A percentile compares a stretch with the other conserved stretches of the same genome.
Conservation (phyloP, 805 yeast species). For the Candida silvicultrix region DNA sequence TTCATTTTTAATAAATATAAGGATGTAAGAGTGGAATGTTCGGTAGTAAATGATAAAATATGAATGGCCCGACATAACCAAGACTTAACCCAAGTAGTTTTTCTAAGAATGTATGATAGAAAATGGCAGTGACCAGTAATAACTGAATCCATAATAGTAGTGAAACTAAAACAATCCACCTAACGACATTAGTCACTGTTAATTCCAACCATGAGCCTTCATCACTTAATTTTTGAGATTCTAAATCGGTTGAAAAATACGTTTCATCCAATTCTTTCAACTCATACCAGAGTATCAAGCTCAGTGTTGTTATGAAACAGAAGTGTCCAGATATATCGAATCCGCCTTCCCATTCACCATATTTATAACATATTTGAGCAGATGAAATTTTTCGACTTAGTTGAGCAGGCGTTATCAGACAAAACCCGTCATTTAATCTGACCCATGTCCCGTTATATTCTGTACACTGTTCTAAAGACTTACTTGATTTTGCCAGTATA, state of each 20-base stretch:
- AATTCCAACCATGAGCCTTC: constrained; percentile 5
- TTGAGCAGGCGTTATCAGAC: constrained; percentile 10
- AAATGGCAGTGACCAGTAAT: constrained; percentile 67
- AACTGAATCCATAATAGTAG: constrained; percentile 46
- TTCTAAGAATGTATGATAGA: constrained; percentile 77
- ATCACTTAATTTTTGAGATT: not conserved
- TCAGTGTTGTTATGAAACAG: constrained; percentile 36
- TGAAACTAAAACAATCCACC: constrained; percentile 11
- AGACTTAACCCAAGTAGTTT: constrained; percentile 63
- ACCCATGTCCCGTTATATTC: constrained; percentile 18
- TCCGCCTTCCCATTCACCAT: constrained; percentile 40
- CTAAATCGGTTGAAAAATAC: not conserved
- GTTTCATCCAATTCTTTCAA: constrained; percentile 12
- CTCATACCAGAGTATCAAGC: constrained; percentile 35
- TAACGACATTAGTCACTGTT: constrained; percentile 5
- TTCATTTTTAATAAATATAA: not conserved
- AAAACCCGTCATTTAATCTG: constrained; percentile 5
- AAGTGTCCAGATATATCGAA: constrained; percentile 52
- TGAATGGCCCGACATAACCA: constrained; percentile 47
- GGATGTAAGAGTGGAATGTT: not conserved
- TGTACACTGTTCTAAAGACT: constrained; percentile 6
- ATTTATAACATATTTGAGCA: constrained; percentile 25
- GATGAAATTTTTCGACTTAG: constrained; percentile 14
- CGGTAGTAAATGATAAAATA: constrained; percentile 32
- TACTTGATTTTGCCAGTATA: constrained; percentile 2